Conservation (phyloP, 1,284 basidiomycete species). For the Porogramme epimiltina region DNA sequence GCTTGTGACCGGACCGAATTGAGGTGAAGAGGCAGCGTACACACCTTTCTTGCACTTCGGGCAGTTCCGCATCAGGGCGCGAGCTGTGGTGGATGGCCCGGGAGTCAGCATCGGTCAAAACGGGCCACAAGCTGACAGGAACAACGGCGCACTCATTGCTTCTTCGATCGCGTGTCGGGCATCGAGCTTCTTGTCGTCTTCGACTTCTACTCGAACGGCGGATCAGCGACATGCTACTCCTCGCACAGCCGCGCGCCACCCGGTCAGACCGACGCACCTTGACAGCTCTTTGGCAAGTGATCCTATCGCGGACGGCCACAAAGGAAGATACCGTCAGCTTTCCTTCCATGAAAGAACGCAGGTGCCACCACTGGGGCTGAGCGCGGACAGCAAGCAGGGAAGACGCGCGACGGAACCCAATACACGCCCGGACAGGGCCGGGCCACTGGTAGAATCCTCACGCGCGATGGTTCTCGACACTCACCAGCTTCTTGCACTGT, state of each 20-base stretch:
- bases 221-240: background rate
- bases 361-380: too few relatives aligned
- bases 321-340: conserved; percentile 4
- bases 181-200: conserved; percentile 72
- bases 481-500: conserved; percentile 70
- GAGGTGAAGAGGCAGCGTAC: conserved; percentile 18
- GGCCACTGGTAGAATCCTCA: too few relatives aligned
- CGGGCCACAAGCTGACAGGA: background rate
- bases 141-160: conserved; percentile 72
- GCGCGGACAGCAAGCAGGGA: too few relatives aligned
- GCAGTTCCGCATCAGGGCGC: conserved; percentile 83
- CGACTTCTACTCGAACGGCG: conserved; percentile 50
- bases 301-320: conserved; percentile 45
- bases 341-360: conserved; percentile 5
- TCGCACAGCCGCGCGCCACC: background rate
- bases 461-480: conserved; percentile 29
- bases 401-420: too few relatives aligned
- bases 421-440: too few relatives aligned
- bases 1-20: too few relatives aligned
- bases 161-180: conserved; percentile 81
- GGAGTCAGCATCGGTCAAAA: background rate
- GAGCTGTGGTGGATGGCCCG: conserved; percentile 44
- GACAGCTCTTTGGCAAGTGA: conserved; percentile 86
- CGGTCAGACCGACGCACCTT: conserved; percentile 48
- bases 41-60: conserved; percentile 75